A percentile compares a stretch with the other conserved stretches of the same genome.
Conservation (phyloP, 495 filamentous ascomycete species). For the Aspergillus cavernicola region DNA sequence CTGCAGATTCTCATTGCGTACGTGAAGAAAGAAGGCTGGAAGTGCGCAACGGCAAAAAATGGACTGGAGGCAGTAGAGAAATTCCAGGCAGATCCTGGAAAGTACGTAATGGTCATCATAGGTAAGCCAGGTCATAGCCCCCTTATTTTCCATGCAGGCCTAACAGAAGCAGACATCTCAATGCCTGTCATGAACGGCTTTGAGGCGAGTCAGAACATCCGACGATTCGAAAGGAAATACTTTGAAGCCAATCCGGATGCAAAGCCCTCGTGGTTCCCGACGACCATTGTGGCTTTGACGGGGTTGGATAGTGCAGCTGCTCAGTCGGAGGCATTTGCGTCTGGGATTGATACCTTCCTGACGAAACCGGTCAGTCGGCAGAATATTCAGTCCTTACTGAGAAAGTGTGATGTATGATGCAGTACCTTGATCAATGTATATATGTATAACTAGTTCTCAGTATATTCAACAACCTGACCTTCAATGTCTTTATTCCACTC, state of each 20-base stretch:
- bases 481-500: no score
- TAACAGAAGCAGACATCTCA: conserved; percentile 57
- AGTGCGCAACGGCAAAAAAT: conserved; percentile 38
- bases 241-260: not conserved
- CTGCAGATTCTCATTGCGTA: conserved; percentile 29
- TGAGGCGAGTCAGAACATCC: conserved; percentile 67
- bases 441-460: no score
- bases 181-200: conserved; percentile 85
- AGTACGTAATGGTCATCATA: conserved; percentile 48
- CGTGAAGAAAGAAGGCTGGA: conserved; percentile 34
- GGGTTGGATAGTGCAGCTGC: conserved; percentile 29
- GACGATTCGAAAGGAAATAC: conserved; percentile 55
- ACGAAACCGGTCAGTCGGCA: conserved; percentile 33
- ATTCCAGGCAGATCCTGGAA: conserved; percentile 27
- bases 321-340: conserved; percentile 28
- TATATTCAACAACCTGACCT: no score
- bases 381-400: conserved; percentile 18
- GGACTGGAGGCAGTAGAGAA: conserved; percentile 52
- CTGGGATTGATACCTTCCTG: conserved; percentile 40
- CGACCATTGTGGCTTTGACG: conserved; percentile 35
- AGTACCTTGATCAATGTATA: no score
- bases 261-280: not conserved
- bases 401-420: not conserved
- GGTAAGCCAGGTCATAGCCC: conserved; percentile 23
- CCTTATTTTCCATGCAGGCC: not conserved